Conservation (phyloP, 306 rosid species). For the Pterocarpus santalinus region DNA sequence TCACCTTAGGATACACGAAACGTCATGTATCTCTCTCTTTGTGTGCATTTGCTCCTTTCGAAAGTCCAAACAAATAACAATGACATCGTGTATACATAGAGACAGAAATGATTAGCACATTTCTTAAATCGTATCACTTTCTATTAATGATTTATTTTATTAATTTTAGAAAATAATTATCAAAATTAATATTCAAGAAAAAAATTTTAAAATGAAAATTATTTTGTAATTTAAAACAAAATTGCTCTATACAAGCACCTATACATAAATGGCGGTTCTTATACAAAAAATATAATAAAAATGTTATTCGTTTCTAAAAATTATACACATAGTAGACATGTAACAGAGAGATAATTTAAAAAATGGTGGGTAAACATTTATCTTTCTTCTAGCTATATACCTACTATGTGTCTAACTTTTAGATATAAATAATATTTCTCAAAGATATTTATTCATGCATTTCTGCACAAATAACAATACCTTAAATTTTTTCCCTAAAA, state of each 20-base stretch:
- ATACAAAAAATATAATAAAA: too few relatives aligned
- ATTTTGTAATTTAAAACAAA: neutral
- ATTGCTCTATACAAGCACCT: neutral
- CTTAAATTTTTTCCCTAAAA: too few relatives aligned
- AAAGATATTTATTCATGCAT: too few relatives aligned
- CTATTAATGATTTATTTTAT: neutral
- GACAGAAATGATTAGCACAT: neutral
- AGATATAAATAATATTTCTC: too few relatives aligned
- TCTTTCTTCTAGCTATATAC: too few relatives aligned
- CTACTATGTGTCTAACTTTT: too few relatives aligned
- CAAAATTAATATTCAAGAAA: neutral
- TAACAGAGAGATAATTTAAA: too few relatives aligned
- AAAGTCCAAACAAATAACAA: neutral
- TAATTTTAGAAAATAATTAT: neutral
- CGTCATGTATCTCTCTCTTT: neutral
- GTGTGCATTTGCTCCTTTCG: conserved; percentile 12
- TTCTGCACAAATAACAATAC: too few relatives aligned
- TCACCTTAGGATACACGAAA: conserved; percentile 1
- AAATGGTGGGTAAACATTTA: too few relatives aligned
- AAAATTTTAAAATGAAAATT: too few relatives aligned
- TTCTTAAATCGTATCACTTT: neutral
- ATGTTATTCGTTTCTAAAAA: too few relatives aligned
- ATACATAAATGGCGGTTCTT: neutral
- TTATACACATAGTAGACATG: too few relatives aligned
- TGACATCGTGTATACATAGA: neutral